Evolutionary conservation across 768 basidiomycete species (phyloP).

Genomic region (Coprinopsis marcescibilis): DNA sequence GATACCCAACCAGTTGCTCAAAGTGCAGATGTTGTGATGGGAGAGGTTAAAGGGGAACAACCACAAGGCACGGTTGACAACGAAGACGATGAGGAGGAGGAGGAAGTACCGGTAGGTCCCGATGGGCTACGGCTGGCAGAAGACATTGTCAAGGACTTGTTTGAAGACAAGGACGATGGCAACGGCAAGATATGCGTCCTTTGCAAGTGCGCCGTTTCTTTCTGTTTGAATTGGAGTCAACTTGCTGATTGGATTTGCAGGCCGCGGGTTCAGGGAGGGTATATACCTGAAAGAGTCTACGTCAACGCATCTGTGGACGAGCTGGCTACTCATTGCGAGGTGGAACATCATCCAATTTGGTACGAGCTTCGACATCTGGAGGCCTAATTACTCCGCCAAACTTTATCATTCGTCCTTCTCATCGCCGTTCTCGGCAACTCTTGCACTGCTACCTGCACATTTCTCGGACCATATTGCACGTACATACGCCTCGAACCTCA

Average conservation of each 20-base stretch:
- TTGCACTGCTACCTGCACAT: too few species aligned
- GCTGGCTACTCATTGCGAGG: constrained; percentile 37
- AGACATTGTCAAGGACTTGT: constrained; percentile 39
- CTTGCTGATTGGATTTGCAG: too few species aligned
- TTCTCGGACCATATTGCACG: too few species aligned
- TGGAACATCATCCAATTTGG: constrained; percentile 42
- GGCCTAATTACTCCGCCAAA: too few species aligned
- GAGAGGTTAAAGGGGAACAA: not conserved
- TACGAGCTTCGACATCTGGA: constrained; percentile 23
- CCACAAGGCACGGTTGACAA: constrained; percentile 12
- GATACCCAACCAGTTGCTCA: too few species aligned
- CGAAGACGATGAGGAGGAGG: constrained; percentile 29
- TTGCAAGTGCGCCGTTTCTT: constrained; percentile 44
- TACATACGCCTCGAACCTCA: not conserved
- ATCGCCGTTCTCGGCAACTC: too few species aligned
- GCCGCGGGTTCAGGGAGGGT: too few species aligned
- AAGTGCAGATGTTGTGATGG: not conserved
- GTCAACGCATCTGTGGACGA: constrained; percentile 28
- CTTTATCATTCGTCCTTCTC: too few species aligned
- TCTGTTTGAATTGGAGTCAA: not conserved
- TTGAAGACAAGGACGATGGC: constrained; percentile 28
- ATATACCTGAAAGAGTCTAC: too few species aligned
- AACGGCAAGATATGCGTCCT: constrained; percentile 36
- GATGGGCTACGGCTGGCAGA: constrained; percentile 35
- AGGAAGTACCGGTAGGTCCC: constrained; percentile 31